These are phyloP conservation scores for Mimosa bimucronata DNA, from an alignment of 306 rosid genomes.

Conservation along the genomic window DNA sequence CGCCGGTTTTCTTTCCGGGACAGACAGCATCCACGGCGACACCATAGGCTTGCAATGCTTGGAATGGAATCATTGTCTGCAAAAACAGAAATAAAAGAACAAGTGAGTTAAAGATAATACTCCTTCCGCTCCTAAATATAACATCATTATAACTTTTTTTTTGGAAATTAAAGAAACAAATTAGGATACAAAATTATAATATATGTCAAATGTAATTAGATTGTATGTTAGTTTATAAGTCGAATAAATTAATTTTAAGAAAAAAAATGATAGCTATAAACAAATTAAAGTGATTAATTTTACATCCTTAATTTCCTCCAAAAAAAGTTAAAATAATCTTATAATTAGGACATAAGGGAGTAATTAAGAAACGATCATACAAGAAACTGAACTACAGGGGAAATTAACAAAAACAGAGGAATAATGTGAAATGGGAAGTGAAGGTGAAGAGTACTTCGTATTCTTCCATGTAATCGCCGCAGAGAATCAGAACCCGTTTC, in stretches of 20 bases:
- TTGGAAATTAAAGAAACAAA: too few relatives aligned
- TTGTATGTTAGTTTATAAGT: too few relatives aligned
- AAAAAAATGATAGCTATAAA: too few relatives aligned
- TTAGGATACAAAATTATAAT: too few relatives aligned
- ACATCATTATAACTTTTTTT: too few relatives aligned
- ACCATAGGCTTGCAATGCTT: conserved; percentile 63
- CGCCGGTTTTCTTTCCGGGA: conserved; percentile 80
- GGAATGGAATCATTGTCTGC: conserved; percentile 67
- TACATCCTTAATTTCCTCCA: too few relatives aligned
- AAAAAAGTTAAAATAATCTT: too few relatives aligned
- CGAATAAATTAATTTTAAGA: too few relatives aligned
- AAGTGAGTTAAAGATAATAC: not conserved
- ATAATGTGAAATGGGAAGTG: not conserved
- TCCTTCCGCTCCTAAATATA: too few relatives aligned
- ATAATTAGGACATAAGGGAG: too few relatives aligned
- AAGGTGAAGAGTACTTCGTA: conserved; percentile 49
- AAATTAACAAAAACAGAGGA: not conserved
- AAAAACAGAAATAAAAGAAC: conserved; percentile 1
- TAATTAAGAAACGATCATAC: not conserved
- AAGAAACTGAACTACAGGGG: not conserved
- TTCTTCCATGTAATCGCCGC: conserved; percentile 96
- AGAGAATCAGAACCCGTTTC: conserved; percentile 65
- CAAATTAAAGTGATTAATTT: too few relatives aligned
- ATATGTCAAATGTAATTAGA: too few relatives aligned
- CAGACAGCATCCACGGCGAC: conserved; percentile 74